phyloP scores from a whole-genome alignment of 2,329 filamentous ascomycete genomes.

The Venturia carpophila region DNA sequence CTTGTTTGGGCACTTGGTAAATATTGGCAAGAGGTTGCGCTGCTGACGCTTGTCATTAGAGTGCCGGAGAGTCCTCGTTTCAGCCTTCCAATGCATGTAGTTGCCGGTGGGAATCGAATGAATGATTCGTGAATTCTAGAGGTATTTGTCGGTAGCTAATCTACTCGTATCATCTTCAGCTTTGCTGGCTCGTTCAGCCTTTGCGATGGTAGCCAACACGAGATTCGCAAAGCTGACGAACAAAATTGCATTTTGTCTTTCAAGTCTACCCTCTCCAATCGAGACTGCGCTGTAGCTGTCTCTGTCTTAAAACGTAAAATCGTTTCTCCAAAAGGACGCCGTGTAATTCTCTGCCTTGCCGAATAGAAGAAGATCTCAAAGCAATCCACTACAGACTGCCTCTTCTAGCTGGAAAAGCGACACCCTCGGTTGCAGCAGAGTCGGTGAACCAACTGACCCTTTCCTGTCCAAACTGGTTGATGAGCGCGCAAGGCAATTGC shows the following conservation, averaged over 20 bases:
- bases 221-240: too few species aligned
- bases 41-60: not conserved
- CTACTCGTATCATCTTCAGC: too few species aligned
- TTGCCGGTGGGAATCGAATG: not conserved
- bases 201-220: too few species aligned
- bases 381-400: slow-evolving; percentile 43
- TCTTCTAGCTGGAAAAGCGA: slow-evolving; percentile 65
- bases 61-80: not conserved
- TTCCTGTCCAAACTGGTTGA: slow-evolving; percentile 78
- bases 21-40: not conserved
- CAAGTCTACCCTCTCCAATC: not conserved
- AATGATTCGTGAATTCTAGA: not conserved
- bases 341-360: not conserved
- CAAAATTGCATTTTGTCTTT: not conserved
- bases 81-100: not conserved
- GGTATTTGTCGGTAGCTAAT: not conserved
- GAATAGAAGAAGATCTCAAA: not conserved
- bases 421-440: slow-evolving; percentile 72
- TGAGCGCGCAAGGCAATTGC: slow-evolving; percentile 73
- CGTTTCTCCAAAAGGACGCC: not conserved
- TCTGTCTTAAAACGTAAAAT: not conserved
- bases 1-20: not conserved
- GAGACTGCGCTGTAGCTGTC: not conserved
- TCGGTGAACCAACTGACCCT: slow-evolving; percentile 96
- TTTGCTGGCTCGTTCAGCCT: too few species aligned